phyloP scores from a whole-genome alignment of 1,284 basidiomycete species.

The Heterobasidion parviporum region DNA sequence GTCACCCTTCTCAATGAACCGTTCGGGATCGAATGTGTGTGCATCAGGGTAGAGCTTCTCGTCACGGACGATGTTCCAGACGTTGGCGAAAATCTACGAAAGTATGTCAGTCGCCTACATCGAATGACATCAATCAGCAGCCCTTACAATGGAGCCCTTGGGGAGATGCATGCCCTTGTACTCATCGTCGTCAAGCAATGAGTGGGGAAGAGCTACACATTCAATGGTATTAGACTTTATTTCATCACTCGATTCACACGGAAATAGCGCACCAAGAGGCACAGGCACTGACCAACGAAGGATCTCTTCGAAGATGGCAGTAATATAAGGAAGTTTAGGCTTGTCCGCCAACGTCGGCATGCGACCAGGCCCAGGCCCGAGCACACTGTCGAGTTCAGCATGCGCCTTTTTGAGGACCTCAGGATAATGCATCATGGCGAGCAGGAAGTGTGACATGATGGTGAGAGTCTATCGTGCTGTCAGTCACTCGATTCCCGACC shows the following conservation, averaged over 20 bases:
- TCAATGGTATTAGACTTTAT: constrained; percentile 8
- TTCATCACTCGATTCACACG: not conserved
- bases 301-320: not conserved
- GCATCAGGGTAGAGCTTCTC: constrained; percentile 37
- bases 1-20: constrained; percentile 25
- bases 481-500: not conserved
- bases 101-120: constrained; percentile 6
- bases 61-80: constrained; percentile 31
- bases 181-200: not conserved
- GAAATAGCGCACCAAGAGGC: constrained; percentile 27
- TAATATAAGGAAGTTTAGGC: constrained; percentile 34
- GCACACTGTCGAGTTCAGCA: constrained; percentile 46
- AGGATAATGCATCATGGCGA: constrained; percentile 50
- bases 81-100: constrained; percentile 29
- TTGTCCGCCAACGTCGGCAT: constrained; percentile 47
- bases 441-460: constrained; percentile 43
- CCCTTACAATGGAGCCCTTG: not conserved
- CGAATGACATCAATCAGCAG: constrained; percentile 5
- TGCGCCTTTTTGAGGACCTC: constrained; percentile 41
- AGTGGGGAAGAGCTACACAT: constrained; percentile 2
- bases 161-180: not conserved
- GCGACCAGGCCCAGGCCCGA: constrained; percentile 29
- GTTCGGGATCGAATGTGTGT: constrained; percentile 38
- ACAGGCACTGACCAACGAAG: constrained; percentile 5
- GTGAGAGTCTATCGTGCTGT: constrained; percentile 29